Conservation (phyloP, 805 yeast species). For the Naumovozyma baii region DNA sequence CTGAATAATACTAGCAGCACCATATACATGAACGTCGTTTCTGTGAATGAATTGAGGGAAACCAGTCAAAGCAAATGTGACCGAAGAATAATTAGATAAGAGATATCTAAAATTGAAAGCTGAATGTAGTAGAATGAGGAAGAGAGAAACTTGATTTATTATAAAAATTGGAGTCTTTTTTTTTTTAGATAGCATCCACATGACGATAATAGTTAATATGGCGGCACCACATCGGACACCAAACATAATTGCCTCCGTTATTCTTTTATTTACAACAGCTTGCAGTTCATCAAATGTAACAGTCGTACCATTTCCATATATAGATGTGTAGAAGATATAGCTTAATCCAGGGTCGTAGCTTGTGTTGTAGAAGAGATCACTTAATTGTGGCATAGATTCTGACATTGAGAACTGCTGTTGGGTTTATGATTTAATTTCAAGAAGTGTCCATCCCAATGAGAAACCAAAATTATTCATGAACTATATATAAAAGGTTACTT, state of each 20-base stretch:
- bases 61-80: constrained; percentile 40
- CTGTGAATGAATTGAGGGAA: constrained; percentile 34
- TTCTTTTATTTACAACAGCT: constrained; percentile 23
- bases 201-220: constrained; percentile 35
- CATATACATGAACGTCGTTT: constrained; percentile 38
- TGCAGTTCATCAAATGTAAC: constrained; percentile 38
- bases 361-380: constrained; percentile 13
- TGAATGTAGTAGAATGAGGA: constrained; percentile 49
- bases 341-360: constrained; percentile 21
- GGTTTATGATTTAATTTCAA: too few species aligned
- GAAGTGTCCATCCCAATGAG: too few species aligned
- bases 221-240: constrained; percentile 55
- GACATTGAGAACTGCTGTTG: not conserved
- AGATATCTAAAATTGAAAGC: constrained; percentile 48
- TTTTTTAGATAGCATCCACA: constrained; percentile 42
- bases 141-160: constrained; percentile 55
- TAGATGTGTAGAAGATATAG: constrained; percentile 34
- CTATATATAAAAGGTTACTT: too few species aligned
- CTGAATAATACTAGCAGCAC: constrained; percentile 54
- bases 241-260: constrained; percentile 38
- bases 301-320: constrained; percentile 31
- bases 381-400: constrained; percentile 4
- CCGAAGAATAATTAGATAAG: constrained; percentile 41
- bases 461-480: too few species aligned
- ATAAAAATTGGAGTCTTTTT: constrained; percentile 60